These are phyloP conservation scores for Chlorella ohadii DNA, from an alignment of 139 green algal species.

Conservation along the genomic window DNA sequence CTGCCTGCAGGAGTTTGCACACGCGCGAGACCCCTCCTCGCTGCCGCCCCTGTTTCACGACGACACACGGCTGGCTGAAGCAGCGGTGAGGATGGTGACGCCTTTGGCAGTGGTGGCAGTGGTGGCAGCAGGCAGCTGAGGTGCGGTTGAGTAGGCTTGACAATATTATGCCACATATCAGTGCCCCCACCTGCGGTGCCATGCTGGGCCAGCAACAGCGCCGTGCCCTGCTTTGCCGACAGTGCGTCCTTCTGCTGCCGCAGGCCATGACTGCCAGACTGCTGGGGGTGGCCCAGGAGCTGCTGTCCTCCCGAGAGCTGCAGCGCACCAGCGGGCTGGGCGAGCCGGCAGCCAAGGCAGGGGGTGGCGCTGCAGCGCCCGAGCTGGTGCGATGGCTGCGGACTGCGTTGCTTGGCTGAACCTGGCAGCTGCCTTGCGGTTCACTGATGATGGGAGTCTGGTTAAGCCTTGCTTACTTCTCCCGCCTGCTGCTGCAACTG, in stretches of 20 bases:
- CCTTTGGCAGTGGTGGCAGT: background rate
- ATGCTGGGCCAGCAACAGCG: background rate
- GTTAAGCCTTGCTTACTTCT: too few relatives aligned
- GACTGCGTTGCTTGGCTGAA: too few relatives aligned
- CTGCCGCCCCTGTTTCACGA: constrained; percentile 67
- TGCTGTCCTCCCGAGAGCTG: constrained; percentile 50
- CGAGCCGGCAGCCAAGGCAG: background rate
- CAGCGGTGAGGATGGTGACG: constrained; percentile 48
- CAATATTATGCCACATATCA: too few relatives aligned
- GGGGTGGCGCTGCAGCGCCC: background rate
- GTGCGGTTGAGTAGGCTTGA: background rate
- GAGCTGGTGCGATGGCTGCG: background rate
- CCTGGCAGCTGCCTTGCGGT: too few relatives aligned
- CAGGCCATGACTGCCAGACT: constrained; percentile 55
- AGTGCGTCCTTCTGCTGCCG: background rate
- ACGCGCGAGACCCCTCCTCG: constrained; percentile 40
- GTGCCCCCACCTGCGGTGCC: too few relatives aligned
- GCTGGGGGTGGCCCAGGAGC: constrained; percentile 48
- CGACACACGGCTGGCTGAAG: constrained; percentile 54
- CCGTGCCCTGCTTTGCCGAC: too few relatives aligned
- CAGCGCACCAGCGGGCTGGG: background rate
- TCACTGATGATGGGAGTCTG: too few relatives aligned
- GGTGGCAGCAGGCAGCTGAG: background rate
- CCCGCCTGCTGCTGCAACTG: too few relatives aligned
- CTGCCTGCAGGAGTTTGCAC: constrained; percentile 59